Evolutionary conservation across 2,329 filamentous ascomycete species (phyloP), one percentile per base, ranked within the genome.

Genomic region (Simplicillium sp.): DNA sequence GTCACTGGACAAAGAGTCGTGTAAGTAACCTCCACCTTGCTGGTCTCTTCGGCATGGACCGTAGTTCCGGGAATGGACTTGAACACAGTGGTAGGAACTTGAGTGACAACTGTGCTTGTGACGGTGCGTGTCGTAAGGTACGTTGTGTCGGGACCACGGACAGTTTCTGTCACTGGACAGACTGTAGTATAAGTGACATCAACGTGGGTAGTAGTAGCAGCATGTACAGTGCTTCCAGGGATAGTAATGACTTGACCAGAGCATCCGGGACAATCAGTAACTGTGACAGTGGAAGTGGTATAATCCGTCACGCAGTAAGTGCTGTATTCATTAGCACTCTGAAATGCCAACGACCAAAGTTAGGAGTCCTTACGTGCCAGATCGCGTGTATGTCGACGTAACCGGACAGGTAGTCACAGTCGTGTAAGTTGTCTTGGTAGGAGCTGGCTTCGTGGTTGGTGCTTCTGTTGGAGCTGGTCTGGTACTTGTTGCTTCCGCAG

Each of bases 371-470:
- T 53, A 67, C 64, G 57, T 58, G 54, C 64, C 65, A 31, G 54
- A 49, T 12, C 52, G 46, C 13, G 64, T 66, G 42, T 61, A 51
- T 11, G 67, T 71, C 29, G 59, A 56, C 9, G 66, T 69, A 44
- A 67, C 56, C 11, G 68, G 68, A 51, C 68, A 72, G 38, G 66
- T 57, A 4, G 66, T 69, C 11, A 63, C 59, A 16, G 62, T 67
- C 37, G 59, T 62, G 44, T 67, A 67, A 40, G 57, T 66, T 38
- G 50, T 50, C 34, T 48, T 39, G 12, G 53, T 54, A 38, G 52
- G 20, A 25, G 20, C 20, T 46, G 13, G 43, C 46, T 13, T 46
- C 42, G 13, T 34, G 25, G 5, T 41, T 34, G 20, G 41, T 17
- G 14, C 38, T 9, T 25, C 20, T n/a, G 53, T 54, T 38, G 52